A percentile compares a stretch with the other conserved stretches of the same genome.
Evolutionary conservation across 2,329 filamentous ascomycete species (phyloP).

Genomic region (Helotiales sp.): DNA sequence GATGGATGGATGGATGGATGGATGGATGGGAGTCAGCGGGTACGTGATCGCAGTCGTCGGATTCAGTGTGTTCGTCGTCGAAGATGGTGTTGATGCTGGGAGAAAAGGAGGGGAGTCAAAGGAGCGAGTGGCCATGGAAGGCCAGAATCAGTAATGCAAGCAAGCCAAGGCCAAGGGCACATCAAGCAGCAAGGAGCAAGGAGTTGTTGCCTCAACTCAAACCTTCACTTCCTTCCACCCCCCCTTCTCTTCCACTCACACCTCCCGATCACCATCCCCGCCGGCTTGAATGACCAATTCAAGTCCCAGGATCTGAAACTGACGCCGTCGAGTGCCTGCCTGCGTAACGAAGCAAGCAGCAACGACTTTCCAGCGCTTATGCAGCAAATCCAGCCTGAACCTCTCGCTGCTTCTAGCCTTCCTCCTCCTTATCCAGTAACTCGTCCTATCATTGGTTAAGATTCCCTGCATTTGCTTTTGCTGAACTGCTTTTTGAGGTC

Average conservation of each 20-base stretch:
- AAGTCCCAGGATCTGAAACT: constrained; percentile 17
- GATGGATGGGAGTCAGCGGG: constrained; percentile 3
- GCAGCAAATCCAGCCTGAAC: constrained; percentile 1
- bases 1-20: neutral
- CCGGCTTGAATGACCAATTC: constrained; percentile 11
- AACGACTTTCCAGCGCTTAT: constrained; percentile 27
- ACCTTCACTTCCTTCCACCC: no score
- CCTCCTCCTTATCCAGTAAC: neutral
- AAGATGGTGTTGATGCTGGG: constrained; percentile 10
- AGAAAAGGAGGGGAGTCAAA: neutral
- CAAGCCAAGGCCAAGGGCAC: constrained; percentile 1
- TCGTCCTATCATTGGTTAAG: neutral
- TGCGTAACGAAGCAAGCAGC: constrained; percentile 28
- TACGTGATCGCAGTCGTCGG: constrained; percentile 15
- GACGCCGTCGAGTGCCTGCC: constrained; percentile 16
- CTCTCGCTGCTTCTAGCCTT: constrained; percentile 22
- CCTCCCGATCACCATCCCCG: neutral
- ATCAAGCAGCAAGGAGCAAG: neutral
- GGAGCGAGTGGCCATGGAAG: neutral
- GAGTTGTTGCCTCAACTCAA: constrained; percentile 23
- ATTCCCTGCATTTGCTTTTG: neutral
- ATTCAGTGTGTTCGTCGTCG: constrained; percentile 11
- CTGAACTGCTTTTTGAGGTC: neutral
- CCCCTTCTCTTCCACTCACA: neutral
- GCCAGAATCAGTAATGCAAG: neutral